A percentile compares a stretch with the other conserved stretches of the same genome.
These are phyloP conservation scores for Lathyrus sativus DNA, from an alignment of 306 rosid species.

Conservation along the genomic window DNA sequence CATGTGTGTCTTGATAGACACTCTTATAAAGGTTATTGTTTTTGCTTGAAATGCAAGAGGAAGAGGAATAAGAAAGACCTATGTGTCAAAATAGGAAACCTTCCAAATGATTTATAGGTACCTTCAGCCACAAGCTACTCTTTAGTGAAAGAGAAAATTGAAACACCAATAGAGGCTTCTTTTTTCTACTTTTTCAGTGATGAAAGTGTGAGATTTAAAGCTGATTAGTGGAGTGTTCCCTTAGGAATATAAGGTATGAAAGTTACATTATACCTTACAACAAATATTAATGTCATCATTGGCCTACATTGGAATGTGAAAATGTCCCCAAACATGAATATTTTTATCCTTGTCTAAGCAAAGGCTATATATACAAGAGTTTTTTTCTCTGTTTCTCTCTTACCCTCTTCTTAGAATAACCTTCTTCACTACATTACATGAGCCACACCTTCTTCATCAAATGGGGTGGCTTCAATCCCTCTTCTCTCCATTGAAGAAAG, in stretches of 20 bases:
- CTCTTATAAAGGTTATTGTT: constrained; percentile 34
- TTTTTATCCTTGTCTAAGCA: constrained; percentile 74
- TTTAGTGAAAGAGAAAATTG: constrained; percentile 11
- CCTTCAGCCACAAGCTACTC: constrained; percentile 36
- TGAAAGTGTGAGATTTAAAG: constrained; percentile 48
- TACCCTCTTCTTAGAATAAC: constrained; percentile 21
- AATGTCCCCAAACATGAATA: constrained; percentile 42
- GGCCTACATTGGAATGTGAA: constrained; percentile 45
- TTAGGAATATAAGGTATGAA: constrained; percentile 56
- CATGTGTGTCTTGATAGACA: constrained; percentile 35
- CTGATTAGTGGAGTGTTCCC: constrained; percentile 64
- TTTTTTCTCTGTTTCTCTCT: constrained; percentile 17
- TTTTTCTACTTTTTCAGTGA: constrained; percentile 29
- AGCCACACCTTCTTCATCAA: constrained; percentile 50
- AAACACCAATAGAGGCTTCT: constrained; percentile 28
- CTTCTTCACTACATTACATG: constrained; percentile 24
- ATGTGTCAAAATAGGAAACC: constrained; percentile 39
- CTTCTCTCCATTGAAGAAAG: constrained; percentile 79
- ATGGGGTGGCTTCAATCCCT: constrained; percentile 94
- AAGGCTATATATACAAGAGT: constrained; percentile 31
- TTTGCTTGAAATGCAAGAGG: constrained; percentile 57
- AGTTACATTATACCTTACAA: constrained; percentile 63
- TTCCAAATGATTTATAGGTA: constrained; percentile 23
- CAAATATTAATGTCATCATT: constrained; percentile 46
- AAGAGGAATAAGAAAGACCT: constrained; percentile 36